phyloP scores from a whole-genome alignment of 306 rosid genomes.

The Prunus mume region DNA sequence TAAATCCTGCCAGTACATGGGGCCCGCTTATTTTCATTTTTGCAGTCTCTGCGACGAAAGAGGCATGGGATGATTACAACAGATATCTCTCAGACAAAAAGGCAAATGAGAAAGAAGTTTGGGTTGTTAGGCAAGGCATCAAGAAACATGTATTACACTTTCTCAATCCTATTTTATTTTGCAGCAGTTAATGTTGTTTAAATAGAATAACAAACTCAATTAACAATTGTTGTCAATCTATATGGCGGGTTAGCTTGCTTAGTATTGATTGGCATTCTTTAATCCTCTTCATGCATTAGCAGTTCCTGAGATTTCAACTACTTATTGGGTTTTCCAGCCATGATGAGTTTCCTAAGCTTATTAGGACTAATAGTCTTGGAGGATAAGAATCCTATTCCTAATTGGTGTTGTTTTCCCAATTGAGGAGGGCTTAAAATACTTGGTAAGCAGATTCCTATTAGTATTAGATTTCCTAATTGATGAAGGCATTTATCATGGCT shows the following conservation, averaged over 20 bases:
- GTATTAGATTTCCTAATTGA: background rate
- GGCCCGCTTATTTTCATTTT: constrained; percentile 98
- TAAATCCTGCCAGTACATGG: constrained; percentile 99
- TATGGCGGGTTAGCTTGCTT: background rate
- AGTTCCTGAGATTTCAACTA: background rate
- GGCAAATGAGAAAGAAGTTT: constrained; percentile 93
- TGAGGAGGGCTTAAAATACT: background rate
- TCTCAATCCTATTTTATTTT: constrained; percentile 15
- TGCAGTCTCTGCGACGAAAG: constrained; percentile 96
- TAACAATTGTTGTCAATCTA: background rate
- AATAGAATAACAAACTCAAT: background rate
- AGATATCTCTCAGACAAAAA: constrained; percentile 94
- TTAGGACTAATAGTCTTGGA: background rate
- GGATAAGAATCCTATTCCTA: background rate
- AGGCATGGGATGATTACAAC: constrained; percentile 99
- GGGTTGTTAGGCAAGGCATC: constrained; percentile 82
- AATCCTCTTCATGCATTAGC: background rate
- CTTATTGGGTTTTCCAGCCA: background rate
- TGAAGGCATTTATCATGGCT: background rate
- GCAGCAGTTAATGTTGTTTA: constrained; percentile 12
- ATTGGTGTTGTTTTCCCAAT: background rate
- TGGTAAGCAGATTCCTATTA: background rate
- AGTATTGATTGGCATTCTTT: background rate
- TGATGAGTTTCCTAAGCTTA: background rate
- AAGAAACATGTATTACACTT: constrained; percentile 64